Evolutionary conservation across 106 monocot genomes (phyloP).

Genomic region (Cymbidium sinense): DNA sequence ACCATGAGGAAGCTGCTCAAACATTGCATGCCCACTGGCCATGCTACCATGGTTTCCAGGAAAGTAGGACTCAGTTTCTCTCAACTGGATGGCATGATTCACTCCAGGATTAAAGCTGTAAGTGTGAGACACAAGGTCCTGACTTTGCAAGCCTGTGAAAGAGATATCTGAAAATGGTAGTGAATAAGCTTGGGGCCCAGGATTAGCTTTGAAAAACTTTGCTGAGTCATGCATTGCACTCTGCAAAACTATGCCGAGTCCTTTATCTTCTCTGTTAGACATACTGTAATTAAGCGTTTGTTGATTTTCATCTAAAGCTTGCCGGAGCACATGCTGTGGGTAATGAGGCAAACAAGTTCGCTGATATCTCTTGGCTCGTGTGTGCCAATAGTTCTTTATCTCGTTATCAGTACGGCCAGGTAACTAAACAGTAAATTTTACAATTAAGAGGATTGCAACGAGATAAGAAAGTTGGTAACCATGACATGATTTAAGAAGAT

Average conservation of each 20-base stretch:
- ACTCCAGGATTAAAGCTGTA: background rate
- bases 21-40: background rate
- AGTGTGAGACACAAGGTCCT: slow-evolving; percentile 1
- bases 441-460: background rate
- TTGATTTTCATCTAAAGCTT: slow-evolving; percentile 18
- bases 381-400: slow-evolving; percentile 74
- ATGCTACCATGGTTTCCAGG: background rate
- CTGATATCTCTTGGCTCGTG: slow-evolving; percentile 30
- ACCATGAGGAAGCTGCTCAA: slow-evolving; percentile 8
- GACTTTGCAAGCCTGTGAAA: slow-evolving; percentile 10
- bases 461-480: too few species aligned
- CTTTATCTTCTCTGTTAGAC: background rate
- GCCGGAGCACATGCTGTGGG: slow-evolving; percentile 16
- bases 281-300: slow-evolving; percentile 5
- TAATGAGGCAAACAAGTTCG: slow-evolving; percentile 37
- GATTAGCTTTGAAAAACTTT: slow-evolving; percentile 1
- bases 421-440: slow-evolving; percentile 22
- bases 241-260: slow-evolving; percentile 2
- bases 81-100: slow-evolving; percentile 3
- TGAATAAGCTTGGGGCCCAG: slow-evolving; percentile 8
- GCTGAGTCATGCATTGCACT: slow-evolving; percentile 5
- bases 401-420: slow-evolving; percentile 69
- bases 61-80: slow-evolving; percentile 6
- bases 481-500: too few species aligned
- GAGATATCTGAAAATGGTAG: slow-evolving; percentile 11